Evolutionary conservation across 2,329 filamentous ascomycete genomes (phyloP).

Genomic region (Stagonosporopsis vannaccii): DNA sequence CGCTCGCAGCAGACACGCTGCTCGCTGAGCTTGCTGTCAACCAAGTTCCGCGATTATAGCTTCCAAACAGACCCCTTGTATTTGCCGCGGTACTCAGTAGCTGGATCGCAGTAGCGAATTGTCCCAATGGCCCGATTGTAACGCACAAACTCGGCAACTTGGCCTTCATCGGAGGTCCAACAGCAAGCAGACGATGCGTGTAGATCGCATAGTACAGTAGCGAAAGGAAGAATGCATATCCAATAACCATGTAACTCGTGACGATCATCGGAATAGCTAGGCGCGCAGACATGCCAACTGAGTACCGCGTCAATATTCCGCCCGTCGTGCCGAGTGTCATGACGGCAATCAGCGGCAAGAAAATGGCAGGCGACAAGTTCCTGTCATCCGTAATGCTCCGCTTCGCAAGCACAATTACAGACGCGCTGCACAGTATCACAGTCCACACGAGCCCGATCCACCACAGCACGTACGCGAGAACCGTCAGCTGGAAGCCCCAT

Average conservation of each 20-base stretch:
- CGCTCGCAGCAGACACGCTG: conserved; percentile 18
- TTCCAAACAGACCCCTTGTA: conserved; percentile 19
- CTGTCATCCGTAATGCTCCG: conserved; percentile 19
- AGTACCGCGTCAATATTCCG: conserved; percentile 23
- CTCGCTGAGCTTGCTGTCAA: conserved; percentile 20
- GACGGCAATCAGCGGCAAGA: conserved; percentile 25
- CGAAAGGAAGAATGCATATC: conserved; percentile 25
- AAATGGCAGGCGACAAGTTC: conserved; percentile 20
- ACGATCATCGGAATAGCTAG: conserved; percentile 30
- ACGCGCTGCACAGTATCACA: conserved; percentile 22
- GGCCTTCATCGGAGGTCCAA: conserved; percentile 18
- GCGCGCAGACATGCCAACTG: conserved; percentile 17
- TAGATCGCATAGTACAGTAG: conserved; percentile 27
- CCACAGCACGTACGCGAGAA: conserved; percentile 44
- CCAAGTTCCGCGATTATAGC: conserved; percentile 22
- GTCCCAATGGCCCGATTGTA: conserved; percentile 25
- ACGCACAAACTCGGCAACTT: conserved; percentile 23
- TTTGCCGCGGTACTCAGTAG: conserved; percentile 23
- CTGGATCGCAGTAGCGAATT: conserved; percentile 28
- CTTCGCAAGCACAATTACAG: conserved; percentile 24
- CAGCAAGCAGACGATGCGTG: conserved; percentile 24
- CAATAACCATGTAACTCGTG: conserved; percentile 24
- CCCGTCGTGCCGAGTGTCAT: conserved; percentile 29
- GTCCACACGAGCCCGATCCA: conserved; percentile 33
- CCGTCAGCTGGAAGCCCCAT: conserved; percentile 69